Evolutionary conservation across 371 early-diverging fungal species (phyloP), one percentile per base, ranked within the genome.

Genomic region (Circinella minor): DNA sequence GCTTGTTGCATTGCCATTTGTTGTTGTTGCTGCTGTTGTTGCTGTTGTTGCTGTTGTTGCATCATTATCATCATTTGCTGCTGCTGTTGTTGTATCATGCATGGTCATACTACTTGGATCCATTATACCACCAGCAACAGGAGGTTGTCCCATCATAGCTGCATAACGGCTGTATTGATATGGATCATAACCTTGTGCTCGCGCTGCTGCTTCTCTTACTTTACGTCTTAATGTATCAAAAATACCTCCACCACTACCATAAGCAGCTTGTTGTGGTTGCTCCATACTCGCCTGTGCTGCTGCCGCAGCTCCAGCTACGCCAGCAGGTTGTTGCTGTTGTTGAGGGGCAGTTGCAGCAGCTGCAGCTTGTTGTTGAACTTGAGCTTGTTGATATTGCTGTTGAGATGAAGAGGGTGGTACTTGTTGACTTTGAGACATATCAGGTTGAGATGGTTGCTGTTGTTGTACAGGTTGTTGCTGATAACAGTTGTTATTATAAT

Each of bases 161-260:
- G 69, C 69, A 55, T 69, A 61, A 8, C 68, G 68, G 48, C 68
- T 67, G 37, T 67, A 67, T 15, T 55, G 46, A 17, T 63, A 69
- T 27, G 69, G 69, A 63, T 69, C 69, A 54, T 65, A 65, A 8
- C 46, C 54, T 63, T 36, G 69, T 36, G 43, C 47, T 17, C 62
- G 43, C 15, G 55, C 57, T 6, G 69, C 69, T 36, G 69, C 69
- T 49, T 69, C 69, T 15, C 62, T 62, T 46, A 69, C 63, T 63
- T 63, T 61, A 3, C 69, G 69, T 63, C 63, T 36, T 34, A 69
- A 55, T 9, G 63, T 55, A 59, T 69, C 69, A 63, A 69, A 55
- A 15, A 69, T 63, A 1, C 69, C 63, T 13, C 69, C 69, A 10
- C 65, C 65, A 43, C 43, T 27, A 27, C 27, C 27, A 2, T 27